A percentile compares a stretch with the other conserved stretches of the same genome.
phyloP scores from a whole-genome alignment of 306 rosid genomes.

The Senna siamea region DNA sequence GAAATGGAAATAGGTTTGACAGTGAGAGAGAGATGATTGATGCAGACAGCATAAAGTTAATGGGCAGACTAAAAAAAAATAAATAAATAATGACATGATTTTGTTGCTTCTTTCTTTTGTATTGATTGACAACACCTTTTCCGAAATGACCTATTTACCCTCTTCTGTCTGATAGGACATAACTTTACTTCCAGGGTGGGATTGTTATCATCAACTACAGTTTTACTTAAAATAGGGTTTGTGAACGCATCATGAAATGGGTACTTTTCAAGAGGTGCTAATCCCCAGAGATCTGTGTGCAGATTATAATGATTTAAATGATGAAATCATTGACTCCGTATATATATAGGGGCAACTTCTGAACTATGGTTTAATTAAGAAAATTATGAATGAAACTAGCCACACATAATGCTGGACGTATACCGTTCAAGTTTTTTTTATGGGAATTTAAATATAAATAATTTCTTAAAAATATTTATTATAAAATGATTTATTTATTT shows the following conservation, averaged over 20 bases:
- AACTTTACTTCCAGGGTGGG: slow-evolving; percentile 31
- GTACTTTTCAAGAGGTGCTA: slow-evolving; percentile 17
- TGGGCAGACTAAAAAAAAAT: slow-evolving; percentile 13
- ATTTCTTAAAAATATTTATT: too few relatives aligned
- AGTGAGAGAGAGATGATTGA: slow-evolving; percentile 60
- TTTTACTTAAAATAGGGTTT: slow-evolving; percentile 3
- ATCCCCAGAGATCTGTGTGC: slow-evolving; percentile 39
- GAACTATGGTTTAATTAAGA: background rate
- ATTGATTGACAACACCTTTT: slow-evolving; percentile 68
- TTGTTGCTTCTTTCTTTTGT: slow-evolving; percentile 58
- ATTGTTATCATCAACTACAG: background rate
- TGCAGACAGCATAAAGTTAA: slow-evolving; percentile 59
- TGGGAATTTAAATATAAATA: too few relatives aligned
- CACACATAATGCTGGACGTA: too few relatives aligned
- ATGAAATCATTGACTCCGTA: slow-evolving; percentile 39
- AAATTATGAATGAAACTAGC: background rate
- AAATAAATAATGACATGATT: slow-evolving; percentile 64
- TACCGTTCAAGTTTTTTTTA: too few relatives aligned
- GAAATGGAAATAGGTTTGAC: slow-evolving; percentile 64
- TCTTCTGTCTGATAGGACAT: slow-evolving; percentile 35
- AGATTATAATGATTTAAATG: slow-evolving; percentile 42
- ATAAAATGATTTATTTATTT: too few relatives aligned
- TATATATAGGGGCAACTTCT: background rate
- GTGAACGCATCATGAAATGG: slow-evolving; percentile 1
- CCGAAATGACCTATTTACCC: slow-evolving; percentile 54